Percentiles rank a stretch among this genome's conserved stretches.
These are phyloP conservation scores for Hapsidospora chrysogenum DNA, from an alignment of 495 filamentous ascomycete genomes.

Conservation along the genomic window DNA sequence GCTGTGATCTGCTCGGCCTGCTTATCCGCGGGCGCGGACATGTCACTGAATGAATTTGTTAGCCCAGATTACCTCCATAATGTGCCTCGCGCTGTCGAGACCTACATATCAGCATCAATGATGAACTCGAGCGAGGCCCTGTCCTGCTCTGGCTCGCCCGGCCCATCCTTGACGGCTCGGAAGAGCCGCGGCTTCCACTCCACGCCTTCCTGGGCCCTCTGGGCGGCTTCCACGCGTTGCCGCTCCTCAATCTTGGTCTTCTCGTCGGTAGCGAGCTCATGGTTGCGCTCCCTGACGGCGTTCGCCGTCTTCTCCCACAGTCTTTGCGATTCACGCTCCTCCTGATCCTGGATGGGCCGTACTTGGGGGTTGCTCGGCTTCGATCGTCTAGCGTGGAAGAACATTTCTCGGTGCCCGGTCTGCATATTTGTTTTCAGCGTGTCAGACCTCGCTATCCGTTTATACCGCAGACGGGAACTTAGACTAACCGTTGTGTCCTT, in stretches of 20 bases:
- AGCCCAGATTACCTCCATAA: background rate
- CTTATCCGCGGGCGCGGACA: constrained; percentile 48
- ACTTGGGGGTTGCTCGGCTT: constrained; percentile 60
- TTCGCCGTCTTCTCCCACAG: constrained; percentile 69
- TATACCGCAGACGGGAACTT: no score
- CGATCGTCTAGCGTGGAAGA: constrained; percentile 72
- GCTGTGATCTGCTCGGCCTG: constrained; percentile 73
- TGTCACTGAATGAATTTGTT: constrained; percentile 34
- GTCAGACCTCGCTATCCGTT: background rate
- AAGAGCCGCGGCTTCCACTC: constrained; percentile 88
- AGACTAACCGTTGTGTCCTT: constrained; percentile 58
- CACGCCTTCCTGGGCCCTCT: constrained; percentile 59
- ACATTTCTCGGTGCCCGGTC: constrained; percentile 73
- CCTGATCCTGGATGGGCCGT: constrained; percentile 71
- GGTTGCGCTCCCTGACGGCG: constrained; percentile 69
- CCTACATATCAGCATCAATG: constrained; percentile 75
- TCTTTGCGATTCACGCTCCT: constrained; percentile 74
- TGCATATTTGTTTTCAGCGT: constrained; percentile 14
- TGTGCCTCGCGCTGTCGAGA: no score
- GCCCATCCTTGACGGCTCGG: constrained; percentile 53
- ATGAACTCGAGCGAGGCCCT: constrained; percentile 89
- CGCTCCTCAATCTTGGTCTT: constrained; percentile 88
- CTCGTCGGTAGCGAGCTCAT: constrained; percentile 81
- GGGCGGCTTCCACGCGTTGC: constrained; percentile 78
- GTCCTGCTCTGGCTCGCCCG: constrained; percentile 59